Evolutionary conservation across 441 rosid species (phyloP).

Genomic region (Populus hybrid): DNA sequence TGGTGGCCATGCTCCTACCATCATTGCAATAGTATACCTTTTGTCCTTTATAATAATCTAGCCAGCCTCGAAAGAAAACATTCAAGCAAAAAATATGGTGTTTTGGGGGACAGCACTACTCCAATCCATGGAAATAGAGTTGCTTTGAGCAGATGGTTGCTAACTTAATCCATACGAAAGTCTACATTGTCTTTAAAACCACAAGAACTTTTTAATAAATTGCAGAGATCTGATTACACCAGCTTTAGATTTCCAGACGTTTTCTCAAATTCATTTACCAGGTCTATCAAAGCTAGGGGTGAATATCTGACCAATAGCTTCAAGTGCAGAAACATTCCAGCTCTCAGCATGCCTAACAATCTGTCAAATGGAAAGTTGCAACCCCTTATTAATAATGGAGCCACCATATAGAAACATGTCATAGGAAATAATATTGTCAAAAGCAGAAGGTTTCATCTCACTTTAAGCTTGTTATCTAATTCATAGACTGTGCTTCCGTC

Average conservation of each 20-base stretch:
- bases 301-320: conserved; percentile 79
- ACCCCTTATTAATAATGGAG: neutral
- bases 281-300: conserved; percentile 33
- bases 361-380: conserved; percentile 28
- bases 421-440: neutral
- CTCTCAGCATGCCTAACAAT: conserved; percentile 74
- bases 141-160: too few species aligned
- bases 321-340: conserved; percentile 73
- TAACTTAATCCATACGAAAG: too few species aligned
- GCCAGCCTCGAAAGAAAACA: neutral
- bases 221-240: neutral
- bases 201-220: neutral
- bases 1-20: conserved; percentile 14
- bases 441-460: conserved; percentile 20
- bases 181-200: too few species aligned
- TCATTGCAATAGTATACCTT: conserved; percentile 13
- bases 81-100: neutral
- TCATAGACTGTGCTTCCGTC: conserved; percentile 75
- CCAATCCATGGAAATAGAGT: neutral
- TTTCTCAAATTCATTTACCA: neutral
- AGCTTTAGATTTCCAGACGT: conserved; percentile 10
- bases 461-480: conserved; percentile 45
- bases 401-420: neutral
- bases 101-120: neutral
- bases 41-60: neutral